Evolutionary conservation across 768 basidiomycete species (phyloP), one percentile per base, ranked within the genome.

Genomic region (Pleurotus djamor): DNA sequence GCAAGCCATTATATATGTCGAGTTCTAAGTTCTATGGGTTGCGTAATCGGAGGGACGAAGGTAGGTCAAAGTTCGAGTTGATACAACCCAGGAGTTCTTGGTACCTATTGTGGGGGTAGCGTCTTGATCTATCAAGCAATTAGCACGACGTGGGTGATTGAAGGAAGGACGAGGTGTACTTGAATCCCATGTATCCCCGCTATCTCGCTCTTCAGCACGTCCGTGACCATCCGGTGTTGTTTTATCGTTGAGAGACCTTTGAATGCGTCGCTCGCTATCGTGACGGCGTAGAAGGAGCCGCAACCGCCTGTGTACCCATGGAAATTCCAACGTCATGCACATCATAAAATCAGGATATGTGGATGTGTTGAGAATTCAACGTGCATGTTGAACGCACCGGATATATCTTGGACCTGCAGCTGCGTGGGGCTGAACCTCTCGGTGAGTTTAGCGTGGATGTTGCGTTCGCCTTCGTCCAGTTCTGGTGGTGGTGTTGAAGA

Each of bases 211-310:
- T 96, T 95, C 63, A 99, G 74, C 8, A 83, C 80, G 60, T 92
- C 83, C 10, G 90, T 96, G 41, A 99, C 94, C 33, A 97, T 77
- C 60, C 86, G 85, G 72, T 99, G 97, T 72, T 99, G 97, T 77
- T 97, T 96, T 57, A 98, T 86, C 45, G 86, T 89, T 1, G 91
- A 72, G 43, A 98, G 74, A 7, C 90, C 96, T 63, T 89, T 87
- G 80, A 99, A 98, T 1, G 81, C 81, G n/a, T 84, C 71, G 60
- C 92, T 94, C 4, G 90, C 83, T 62, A 99, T 91, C 10, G 84
- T 82, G 62, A 99, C 96, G 45, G 95, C 92, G 66, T 96, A 99
- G 74, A 98, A 99, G 4, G 88, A 83, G n/a, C 97, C 97, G 69
- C 97, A 98, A 21, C 97, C 97, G 57, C 95, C 96, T 97, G 21